Evolutionary conservation across 108 stramenopile genomes (phyloP).

Genomic region (Fistulifera solaris): DNA sequence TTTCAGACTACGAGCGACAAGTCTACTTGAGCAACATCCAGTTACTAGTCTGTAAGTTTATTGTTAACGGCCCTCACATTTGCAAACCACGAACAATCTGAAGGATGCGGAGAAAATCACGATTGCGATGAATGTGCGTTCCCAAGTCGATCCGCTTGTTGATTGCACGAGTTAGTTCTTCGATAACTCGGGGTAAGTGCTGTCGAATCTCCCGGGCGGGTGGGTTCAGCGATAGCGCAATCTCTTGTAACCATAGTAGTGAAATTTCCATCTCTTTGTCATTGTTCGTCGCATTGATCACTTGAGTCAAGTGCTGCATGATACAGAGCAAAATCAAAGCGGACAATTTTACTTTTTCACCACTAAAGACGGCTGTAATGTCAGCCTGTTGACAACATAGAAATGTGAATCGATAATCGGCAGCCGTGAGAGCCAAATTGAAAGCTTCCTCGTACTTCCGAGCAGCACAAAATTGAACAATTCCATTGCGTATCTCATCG

Average conservation of each 20-base stretch:
- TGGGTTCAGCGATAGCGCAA: slow-evolving; percentile 77
- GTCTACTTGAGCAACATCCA: too few species aligned
- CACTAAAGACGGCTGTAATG: slow-evolving; percentile 36
- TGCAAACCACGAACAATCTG: slow-evolving; percentile 73
- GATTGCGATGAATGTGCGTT: slow-evolving; percentile 36
- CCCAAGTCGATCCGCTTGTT: slow-evolving; percentile 45
- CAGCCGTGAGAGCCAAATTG: slow-evolving; percentile 64
- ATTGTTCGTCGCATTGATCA: slow-evolving; percentile 28
- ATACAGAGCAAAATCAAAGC: slow-evolving; percentile 81
- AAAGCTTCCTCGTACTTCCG: slow-evolving; percentile 70
- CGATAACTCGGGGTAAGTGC: slow-evolving; percentile 52
- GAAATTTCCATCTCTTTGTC: too few species aligned
- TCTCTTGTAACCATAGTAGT: slow-evolving; percentile 82
- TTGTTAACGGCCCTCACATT: slow-evolving; percentile 14
- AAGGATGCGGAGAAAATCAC: slow-evolving; percentile 65
- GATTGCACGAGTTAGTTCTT: slow-evolving; percentile 48
- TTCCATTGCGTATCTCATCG: too few species aligned
- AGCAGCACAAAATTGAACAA: too few species aligned
- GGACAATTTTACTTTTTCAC: slow-evolving; percentile 33
- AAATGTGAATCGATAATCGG: slow-evolving; percentile 56
- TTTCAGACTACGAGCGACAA: too few species aligned
- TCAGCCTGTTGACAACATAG: slow-evolving; percentile 56
- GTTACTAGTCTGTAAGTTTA: slow-evolving; percentile 1
- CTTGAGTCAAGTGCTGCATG: slow-evolving; percentile 80
- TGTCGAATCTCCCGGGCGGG: slow-evolving; percentile 48